phyloP scores from a whole-genome alignment of 441 rosid genomes.

The Metrosideros polymorpha region DNA sequence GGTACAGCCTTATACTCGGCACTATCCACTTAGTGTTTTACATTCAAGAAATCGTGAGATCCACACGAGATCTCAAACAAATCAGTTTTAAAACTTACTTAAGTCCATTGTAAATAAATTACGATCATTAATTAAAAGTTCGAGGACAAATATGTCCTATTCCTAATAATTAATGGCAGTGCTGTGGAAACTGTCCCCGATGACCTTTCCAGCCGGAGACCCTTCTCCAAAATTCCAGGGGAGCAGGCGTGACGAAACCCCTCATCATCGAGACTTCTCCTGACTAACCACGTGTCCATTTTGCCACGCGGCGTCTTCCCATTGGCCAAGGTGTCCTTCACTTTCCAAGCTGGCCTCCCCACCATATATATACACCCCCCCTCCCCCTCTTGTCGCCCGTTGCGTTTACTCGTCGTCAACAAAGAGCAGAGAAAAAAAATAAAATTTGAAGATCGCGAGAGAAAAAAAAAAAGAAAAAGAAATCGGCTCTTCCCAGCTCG shows the following conservation, averaged over 20 bases:
- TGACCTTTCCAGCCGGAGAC: neutral
- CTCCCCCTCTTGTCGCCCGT: neutral
- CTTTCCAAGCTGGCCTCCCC: constrained; percentile 1
- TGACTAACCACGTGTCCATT: constrained; percentile 31
- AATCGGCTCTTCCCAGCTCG: neutral
- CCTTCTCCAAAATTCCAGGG: neutral
- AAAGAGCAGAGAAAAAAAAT: constrained; percentile 1
- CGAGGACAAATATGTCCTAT: too few species aligned
- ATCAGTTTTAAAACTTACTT: too few species aligned
- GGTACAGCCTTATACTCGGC: too few species aligned
- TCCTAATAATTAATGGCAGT: neutral
- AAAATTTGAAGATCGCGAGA: neutral
- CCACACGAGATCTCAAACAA: too few species aligned
- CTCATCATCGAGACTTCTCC: constrained; percentile 24
- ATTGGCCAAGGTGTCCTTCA: constrained; percentile 11
- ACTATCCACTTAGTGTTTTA: too few species aligned
- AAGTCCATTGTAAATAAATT: too few species aligned
- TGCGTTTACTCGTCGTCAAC: neutral
- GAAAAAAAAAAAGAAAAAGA: neutral
- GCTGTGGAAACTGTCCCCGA: neutral
- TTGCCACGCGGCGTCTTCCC: constrained; percentile 5
- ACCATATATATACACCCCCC: neutral
- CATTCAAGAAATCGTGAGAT: too few species aligned
- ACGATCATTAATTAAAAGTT: too few species aligned
- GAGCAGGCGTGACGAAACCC: constrained; percentile 1